Base-by-base conservation (phyloP, 352 stramenopile genomes). In the Phytophthora idaei region DNA sequence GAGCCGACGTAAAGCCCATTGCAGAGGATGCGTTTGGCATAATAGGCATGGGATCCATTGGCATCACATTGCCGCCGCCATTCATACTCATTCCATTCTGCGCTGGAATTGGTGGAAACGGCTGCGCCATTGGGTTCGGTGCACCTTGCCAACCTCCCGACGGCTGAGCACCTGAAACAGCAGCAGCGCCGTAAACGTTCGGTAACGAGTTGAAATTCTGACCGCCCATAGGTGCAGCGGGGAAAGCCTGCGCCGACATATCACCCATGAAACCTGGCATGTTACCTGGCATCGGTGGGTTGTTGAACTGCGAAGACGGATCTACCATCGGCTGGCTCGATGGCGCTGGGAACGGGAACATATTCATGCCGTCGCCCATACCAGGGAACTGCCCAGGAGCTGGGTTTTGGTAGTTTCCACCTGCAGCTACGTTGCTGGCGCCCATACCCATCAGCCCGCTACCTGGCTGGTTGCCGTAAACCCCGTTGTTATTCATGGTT, bases 181-280 rank as follows among this genome's bases (percentile, higher is more conserved):
- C 64, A 57, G 47, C 39, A 17, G 31, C 46, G 25, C 60, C 56
- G 58, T 74, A 83, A 6, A 78, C 28, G 29, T 50, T 71, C 25
- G 73, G 70, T 36, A 81, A 47, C 28, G 51, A 37, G 4, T 74
- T 75, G 27, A 73, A 74, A 36, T 37, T 80, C 7, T 69, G 17
- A 21, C 51, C 59, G 8, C 44, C 51, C 51, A 69, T 61, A 12
- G 69, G 50, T 44, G 58, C 42, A 0, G 48, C 21, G 44, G 77
- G 60, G 17, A 77, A 61, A 15, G 69, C 63, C 44, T 74, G 69
- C 3, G 27, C 54, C 37, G 78, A 53, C 42, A 81, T 72, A 31
- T 72, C 62, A 27, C 48, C 68, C 17, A 83, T 77, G 42, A 73
- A 81, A n/a, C 69, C 48, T 45, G 60, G 61, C 32, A 60, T 45